Conservation (phyloP, 2,329 filamentous ascomycete genomes). For the Leptographium radiaticola region DNA sequence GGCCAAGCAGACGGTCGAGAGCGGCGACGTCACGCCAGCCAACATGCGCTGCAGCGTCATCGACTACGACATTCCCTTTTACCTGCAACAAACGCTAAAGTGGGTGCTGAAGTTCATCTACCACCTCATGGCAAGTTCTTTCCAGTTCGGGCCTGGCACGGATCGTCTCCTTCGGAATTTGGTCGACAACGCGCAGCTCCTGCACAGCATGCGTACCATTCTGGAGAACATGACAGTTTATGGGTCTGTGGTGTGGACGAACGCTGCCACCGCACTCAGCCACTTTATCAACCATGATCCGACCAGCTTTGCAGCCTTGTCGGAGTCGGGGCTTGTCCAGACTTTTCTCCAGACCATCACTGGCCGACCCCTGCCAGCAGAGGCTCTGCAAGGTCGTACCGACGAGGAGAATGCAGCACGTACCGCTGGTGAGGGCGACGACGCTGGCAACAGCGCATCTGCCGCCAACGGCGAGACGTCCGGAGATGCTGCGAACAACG, state of each 20-base stretch:
- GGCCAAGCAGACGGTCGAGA: conserved; percentile 51
- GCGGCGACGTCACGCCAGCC: conserved; percentile 57
- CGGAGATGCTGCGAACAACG: neutral
- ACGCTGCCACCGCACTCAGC: conserved; percentile 79
- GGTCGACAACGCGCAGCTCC: conserved; percentile 79
- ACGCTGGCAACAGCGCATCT: neutral
- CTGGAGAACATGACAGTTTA: conserved; percentile 69
- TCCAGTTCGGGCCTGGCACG: conserved; percentile 51
- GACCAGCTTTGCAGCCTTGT: conserved; percentile 91
- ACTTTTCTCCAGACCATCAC: conserved; percentile 76
- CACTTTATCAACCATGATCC: conserved; percentile 98
- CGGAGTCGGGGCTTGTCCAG: conserved; percentile 81
- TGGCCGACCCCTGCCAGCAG: conserved; percentile 27
- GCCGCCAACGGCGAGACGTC: neutral
- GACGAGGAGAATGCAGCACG: neutral
- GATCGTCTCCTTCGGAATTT: conserved; percentile 84
- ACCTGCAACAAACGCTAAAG: conserved; percentile 84
- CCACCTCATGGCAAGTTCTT: conserved; percentile 77
- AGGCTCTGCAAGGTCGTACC: neutral
- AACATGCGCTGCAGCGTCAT: conserved; percentile 65
- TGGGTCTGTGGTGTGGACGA: conserved; percentile 91
- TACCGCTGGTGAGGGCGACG: too few species aligned
- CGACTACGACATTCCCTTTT: conserved; percentile 88
- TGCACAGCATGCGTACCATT: conserved; percentile 67
- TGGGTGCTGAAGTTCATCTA: conserved; percentile 94